phyloP scores from a whole-genome alignment of 2,329 filamentous ascomycete genomes.

The Scortechinia acanthostroma region DNA sequence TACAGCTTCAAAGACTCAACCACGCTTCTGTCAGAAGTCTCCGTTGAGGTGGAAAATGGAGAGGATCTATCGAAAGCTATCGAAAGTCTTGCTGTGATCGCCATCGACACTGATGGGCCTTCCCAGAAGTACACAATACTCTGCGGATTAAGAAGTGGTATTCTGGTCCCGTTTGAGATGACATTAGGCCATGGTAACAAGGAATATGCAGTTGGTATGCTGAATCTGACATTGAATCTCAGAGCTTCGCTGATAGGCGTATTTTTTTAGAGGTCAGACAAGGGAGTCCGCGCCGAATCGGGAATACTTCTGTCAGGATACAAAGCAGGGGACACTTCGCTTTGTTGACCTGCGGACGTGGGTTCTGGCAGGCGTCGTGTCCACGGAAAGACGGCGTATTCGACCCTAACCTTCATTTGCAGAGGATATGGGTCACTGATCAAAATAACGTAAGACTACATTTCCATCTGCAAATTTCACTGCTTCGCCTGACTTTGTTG shows the following conservation, averaged over 20 bases:
- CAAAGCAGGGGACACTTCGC: not conserved
- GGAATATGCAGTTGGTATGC: no score
- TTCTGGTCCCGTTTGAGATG: not conserved
- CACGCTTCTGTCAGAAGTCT: not conserved
- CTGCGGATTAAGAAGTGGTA: conserved; percentile 1
- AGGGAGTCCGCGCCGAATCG: not conserved
- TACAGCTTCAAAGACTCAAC: not conserved
- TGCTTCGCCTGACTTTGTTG: not conserved
- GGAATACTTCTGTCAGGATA: not conserved
- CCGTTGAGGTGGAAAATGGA: not conserved
- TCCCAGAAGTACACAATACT: not conserved
- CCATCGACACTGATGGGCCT: not conserved
- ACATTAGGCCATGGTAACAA: not conserved
- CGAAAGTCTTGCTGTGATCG: not conserved
- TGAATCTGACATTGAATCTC: no score
- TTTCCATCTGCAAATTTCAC: not conserved
- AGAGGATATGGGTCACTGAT: not conserved
- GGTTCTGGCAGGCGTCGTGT: not conserved
- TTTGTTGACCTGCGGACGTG: not conserved
- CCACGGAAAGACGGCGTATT: no score
- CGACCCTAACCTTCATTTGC: not conserved
- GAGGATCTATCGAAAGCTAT: not conserved
- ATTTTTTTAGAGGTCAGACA: not conserved
- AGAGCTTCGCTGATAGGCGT: not conserved
- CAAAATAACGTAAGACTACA: conserved; percentile 1